Evolutionary conservation across 192 early-diverging fungal species (phyloP).

Genomic region (Coemansia nantahalensis): DNA sequence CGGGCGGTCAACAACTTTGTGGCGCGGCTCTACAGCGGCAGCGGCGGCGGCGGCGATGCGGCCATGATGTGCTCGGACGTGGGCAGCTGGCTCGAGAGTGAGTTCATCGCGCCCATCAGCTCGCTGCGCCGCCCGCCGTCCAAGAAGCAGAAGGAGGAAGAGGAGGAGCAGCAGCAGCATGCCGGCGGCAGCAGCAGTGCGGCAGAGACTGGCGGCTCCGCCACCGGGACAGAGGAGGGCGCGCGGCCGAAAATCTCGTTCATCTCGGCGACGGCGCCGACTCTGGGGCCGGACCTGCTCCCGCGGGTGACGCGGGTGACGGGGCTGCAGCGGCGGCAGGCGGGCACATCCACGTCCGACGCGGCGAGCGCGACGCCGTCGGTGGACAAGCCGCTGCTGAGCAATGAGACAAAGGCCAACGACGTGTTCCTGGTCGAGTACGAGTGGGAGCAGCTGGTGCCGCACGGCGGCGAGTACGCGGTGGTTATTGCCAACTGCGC

Average conservation of each 20-base stretch:
- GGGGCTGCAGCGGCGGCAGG: slow-evolving; percentile 14
- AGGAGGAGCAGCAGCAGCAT: too few relatives aligned
- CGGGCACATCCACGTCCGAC: neutral
- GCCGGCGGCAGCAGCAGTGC: too few relatives aligned
- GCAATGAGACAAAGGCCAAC: slow-evolving; percentile 25
- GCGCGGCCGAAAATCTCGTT: slow-evolving; percentile 31
- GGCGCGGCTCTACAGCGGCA: slow-evolving; percentile 22
- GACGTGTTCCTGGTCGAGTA: slow-evolving; percentile 51
- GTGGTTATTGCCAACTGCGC: slow-evolving; percentile 51
- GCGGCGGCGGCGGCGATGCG: slow-evolving; percentile 3
- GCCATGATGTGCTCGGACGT: slow-evolving; percentile 32
- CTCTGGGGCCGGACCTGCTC: slow-evolving; percentile 8
- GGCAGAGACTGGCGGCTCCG: too few relatives aligned
- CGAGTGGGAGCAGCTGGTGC: slow-evolving; percentile 50
- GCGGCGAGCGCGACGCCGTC: neutral
- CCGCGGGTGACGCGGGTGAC: slow-evolving; percentile 26
- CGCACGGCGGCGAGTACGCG: slow-evolving; percentile 42
- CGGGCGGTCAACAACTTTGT: slow-evolving; percentile 49
- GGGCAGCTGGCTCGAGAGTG: slow-evolving; percentile 40
- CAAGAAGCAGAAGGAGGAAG: neutral
- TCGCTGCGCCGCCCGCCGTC: slow-evolving; percentile 17
- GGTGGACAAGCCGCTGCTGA: slow-evolving; percentile 24
- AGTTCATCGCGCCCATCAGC: slow-evolving; percentile 39
- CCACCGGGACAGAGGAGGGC: neutral
- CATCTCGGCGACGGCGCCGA: slow-evolving; percentile 27